Evolutionary conservation across 73 alveolate genomes (phyloP).

Genomic region (Uronychia setigera): DNA sequence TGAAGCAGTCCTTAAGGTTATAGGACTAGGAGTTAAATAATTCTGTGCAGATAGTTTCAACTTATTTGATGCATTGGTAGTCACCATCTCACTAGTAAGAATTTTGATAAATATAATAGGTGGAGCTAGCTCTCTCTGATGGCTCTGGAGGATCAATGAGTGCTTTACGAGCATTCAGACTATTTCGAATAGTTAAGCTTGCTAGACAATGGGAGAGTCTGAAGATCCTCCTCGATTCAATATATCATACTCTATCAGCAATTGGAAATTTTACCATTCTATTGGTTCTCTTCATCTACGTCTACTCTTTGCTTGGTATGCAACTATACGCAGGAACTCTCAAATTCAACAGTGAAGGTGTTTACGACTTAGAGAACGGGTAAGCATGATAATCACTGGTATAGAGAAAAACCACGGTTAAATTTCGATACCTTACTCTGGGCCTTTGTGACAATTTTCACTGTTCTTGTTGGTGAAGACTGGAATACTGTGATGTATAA

Average conservation of each 20-base stretch:
- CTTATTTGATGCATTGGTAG: slow-evolving; percentile 61
- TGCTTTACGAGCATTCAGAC: slow-evolving; percentile 68
- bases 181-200: slow-evolving; percentile 61
- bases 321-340: slow-evolving; percentile 51
- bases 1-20: slow-evolving; percentile 60
- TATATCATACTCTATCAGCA: slow-evolving; percentile 21
- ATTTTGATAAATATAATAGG: slow-evolving; percentile 13
- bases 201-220: slow-evolving; percentile 47
- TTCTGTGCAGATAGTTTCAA: slow-evolving; percentile 69
- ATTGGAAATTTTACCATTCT: slow-evolving; percentile 36
- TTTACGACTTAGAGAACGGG: background rate
- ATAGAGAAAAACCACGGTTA: slow-evolving; percentile 27
- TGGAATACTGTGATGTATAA: slow-evolving; percentile 50
- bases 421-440: slow-evolving; percentile 51
- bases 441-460: slow-evolving; percentile 48
- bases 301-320: slow-evolving; percentile 69
- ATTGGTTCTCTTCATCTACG: slow-evolving; percentile 44
- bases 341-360: background rate
- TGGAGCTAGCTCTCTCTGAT: slow-evolving; percentile 24
- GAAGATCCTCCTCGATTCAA: slow-evolving; percentile 29
- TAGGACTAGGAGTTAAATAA: slow-evolving; percentile 66
- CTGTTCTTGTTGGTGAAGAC: slow-evolving; percentile 47
- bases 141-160: slow-evolving; percentile 56
- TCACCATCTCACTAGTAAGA: slow-evolving; percentile 44
- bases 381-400: background rate